These are phyloP conservation scores for Emmonsia crescens DNA, from an alignment of 2,329 filamentous ascomycete genomes.

Conservation along the genomic window DNA sequence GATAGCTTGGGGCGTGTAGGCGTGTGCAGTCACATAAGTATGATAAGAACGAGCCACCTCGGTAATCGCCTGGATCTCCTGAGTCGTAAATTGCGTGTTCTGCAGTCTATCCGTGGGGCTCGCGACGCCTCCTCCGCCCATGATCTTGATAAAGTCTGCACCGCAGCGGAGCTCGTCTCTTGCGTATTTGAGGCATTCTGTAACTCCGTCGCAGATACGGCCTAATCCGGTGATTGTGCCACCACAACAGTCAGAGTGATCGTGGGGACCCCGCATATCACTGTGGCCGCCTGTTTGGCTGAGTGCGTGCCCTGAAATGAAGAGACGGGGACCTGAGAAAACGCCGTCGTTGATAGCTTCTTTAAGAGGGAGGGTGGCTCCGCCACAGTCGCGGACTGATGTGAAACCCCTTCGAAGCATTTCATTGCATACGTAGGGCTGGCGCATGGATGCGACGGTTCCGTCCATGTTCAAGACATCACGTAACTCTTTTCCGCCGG, in stretches of 20 bases:
- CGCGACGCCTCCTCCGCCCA: slow-evolving; percentile 48
- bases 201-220: slow-evolving; percentile 43
- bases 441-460: slow-evolving; percentile 28
- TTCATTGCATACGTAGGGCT: slow-evolving; percentile 38
- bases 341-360: slow-evolving; percentile 48
- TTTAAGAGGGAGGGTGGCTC: slow-evolving; percentile 44
- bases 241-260: slow-evolving; percentile 36
- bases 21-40: slow-evolving; percentile 48
- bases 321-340: slow-evolving; percentile 45
- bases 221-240: slow-evolving; percentile 33
- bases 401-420: slow-evolving; percentile 51
- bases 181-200: slow-evolving; percentile 42
- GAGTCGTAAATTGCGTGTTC: slow-evolving; percentile 46
- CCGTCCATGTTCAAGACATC: slow-evolving; percentile 10
- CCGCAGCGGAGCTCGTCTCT: slow-evolving; percentile 47
- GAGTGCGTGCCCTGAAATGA: slow-evolving; percentile 45
- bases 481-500: slow-evolving; percentile 24
- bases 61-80: slow-evolving; percentile 46
- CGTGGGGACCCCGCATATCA: slow-evolving; percentile 39
- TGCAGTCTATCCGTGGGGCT: slow-evolving; percentile 45
- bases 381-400: slow-evolving; percentile 47
- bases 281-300: slow-evolving; percentile 50
- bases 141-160: slow-evolving; percentile 53
- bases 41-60: slow-evolving; percentile 39
- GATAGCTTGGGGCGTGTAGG: slow-evolving; percentile 46